These are phyloP conservation scores for Aspergillus ustus DNA, from an alignment of 2,329 filamentous ascomycete species.

Conservation along the genomic window DNA sequence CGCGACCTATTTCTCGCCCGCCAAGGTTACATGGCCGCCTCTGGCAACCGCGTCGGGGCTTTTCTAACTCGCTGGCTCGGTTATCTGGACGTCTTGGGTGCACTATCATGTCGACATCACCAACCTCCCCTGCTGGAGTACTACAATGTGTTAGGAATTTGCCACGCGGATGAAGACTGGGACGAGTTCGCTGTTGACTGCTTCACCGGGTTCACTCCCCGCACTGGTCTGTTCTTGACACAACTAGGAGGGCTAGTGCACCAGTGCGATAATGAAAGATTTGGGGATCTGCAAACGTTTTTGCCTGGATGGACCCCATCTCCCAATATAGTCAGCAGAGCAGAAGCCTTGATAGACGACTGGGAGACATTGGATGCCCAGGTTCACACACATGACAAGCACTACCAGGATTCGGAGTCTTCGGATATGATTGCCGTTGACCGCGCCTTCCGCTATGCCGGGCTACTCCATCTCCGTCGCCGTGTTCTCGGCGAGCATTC, in stretches of 20 bases:
- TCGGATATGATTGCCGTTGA: conserved; percentile 68
- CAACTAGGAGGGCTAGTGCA: conserved; percentile 73
- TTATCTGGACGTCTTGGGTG: conserved; percentile 80
- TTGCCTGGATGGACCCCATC: conserved; percentile 63
- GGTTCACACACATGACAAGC: conserved; percentile 43
- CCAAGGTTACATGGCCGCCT: conserved; percentile 60
- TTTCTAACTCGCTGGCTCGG: conserved; percentile 84
- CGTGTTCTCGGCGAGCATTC: conserved; percentile 69
- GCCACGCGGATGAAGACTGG: conserved; percentile 59
- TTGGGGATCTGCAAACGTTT: conserved; percentile 58
- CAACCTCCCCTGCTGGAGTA: conserved; percentile 59
- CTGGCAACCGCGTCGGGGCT: conserved; percentile 63
- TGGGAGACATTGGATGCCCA: conserved; percentile 60
- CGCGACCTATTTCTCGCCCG: conserved; percentile 74
- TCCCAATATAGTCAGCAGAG: conserved; percentile 58
- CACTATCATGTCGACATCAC: conserved; percentile 64
- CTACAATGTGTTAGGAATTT: conserved; percentile 48
- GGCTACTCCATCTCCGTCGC: conserved; percentile 74
- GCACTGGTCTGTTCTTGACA: conserved; percentile 71
- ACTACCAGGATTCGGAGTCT: conserved; percentile 46
- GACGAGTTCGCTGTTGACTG: conserved; percentile 76
- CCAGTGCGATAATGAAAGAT: conserved; percentile 68
- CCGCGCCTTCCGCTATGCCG: conserved; percentile 79
- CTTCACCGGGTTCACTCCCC: conserved; percentile 76
- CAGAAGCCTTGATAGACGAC: conserved; percentile 63